A percentile compares a stretch with the other conserved stretches of the same genome.
These are phyloP conservation scores for Penicillium sp. DNA, from an alignment of 2,329 filamentous ascomycete species.

Conservation along the genomic window DNA sequence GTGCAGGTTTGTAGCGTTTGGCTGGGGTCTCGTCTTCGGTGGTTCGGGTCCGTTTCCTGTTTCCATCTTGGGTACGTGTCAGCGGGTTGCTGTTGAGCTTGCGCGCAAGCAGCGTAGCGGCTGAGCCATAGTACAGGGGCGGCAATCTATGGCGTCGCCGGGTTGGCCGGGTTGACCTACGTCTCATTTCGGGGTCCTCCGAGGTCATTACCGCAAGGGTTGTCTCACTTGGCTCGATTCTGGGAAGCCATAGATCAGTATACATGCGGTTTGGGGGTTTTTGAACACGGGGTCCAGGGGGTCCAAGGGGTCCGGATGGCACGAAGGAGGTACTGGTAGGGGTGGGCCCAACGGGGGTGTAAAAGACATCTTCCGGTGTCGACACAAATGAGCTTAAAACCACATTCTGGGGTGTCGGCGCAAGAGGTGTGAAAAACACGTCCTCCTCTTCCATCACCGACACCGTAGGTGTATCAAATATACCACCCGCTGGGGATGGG, in stretches of 20 bases:
- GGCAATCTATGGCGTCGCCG: neutral
- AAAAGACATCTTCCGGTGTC: neutral
- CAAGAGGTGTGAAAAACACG: no score
- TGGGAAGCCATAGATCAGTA: no score
- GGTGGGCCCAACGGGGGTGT: neutral
- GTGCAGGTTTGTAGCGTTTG: conserved; percentile 5
- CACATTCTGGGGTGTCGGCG: no score
- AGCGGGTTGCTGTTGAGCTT: neutral
- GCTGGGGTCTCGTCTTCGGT: neutral
- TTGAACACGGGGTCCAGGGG: no score
- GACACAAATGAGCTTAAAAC: no score
- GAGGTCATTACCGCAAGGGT: neutral
- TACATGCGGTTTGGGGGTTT: no score
- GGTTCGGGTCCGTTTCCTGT: conserved; percentile 4
- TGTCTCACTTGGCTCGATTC: neutral
- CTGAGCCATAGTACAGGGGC: neutral
- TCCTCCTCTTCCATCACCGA: no score
- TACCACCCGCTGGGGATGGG: no score
- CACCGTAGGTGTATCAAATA: no score
- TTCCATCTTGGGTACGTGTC: neutral
- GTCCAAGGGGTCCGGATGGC: no score
- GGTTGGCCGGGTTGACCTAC: neutral
- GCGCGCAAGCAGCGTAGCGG: neutral
- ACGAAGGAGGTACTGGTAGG: neutral
- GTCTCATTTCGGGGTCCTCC: neutral